Conservation (phyloP, 2,329 filamentous ascomycete species). For the Trichoderma sp. region DNA sequence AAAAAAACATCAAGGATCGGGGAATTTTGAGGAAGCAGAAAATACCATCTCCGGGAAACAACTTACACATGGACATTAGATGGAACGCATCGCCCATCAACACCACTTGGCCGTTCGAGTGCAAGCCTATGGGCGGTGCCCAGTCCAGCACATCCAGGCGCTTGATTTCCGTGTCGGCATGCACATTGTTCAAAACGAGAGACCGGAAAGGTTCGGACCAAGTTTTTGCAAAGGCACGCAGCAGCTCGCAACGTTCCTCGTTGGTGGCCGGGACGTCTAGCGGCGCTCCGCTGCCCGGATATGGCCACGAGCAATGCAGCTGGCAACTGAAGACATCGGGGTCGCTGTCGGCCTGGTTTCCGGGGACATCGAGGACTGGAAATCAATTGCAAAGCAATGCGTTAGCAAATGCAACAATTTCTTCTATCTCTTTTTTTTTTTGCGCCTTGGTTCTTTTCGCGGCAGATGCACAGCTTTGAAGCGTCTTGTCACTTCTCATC, state of each 20-base stretch:
- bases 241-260: slow-evolving; percentile 38
- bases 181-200: slow-evolving; percentile 38
- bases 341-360: slow-evolving; percentile 35
- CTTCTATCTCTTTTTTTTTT: neutral
- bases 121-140: slow-evolving; percentile 38
- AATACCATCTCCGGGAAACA: neutral
- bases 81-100: slow-evolving; percentile 56
- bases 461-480: neutral
- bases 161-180: slow-evolving; percentile 41
- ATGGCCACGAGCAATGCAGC: slow-evolving; percentile 52
- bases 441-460: neutral
- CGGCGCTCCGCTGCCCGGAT: slow-evolving; percentile 35
- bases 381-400: too few relatives aligned
- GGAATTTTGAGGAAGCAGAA: neutral
- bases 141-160: slow-evolving; percentile 49
- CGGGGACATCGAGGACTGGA: slow-evolving; percentile 48
- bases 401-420: neutral
- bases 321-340: slow-evolving; percentile 44
- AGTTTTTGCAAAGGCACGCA: slow-evolving; percentile 42
- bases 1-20: neutral
- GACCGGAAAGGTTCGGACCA: slow-evolving; percentile 51
- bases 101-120: slow-evolving; percentile 40
- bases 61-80: slow-evolving; percentile 59
- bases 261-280: slow-evolving; percentile 39
- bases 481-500: slow-evolving; percentile 3